A percentile compares a stretch with the other conserved stretches of the same genome.
Conservation (phyloP, 768 basidiomycete species). For the Agaricus blazei region DNA sequence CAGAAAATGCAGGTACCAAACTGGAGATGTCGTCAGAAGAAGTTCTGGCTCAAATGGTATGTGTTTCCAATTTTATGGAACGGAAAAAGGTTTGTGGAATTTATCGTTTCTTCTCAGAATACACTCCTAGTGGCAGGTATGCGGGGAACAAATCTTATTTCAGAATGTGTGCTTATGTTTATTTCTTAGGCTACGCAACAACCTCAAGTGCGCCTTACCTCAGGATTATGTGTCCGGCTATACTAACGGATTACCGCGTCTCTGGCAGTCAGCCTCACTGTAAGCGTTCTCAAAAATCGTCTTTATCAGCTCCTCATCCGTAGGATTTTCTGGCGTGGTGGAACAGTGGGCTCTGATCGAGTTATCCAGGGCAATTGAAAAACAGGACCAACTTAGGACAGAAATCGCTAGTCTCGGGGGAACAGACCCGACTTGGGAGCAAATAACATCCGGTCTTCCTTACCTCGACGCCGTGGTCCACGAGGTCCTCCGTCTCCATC, state of each 20-base stretch:
- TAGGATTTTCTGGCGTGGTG: too few relatives aligned
- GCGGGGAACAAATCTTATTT: background rate
- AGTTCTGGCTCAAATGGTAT: slow-evolving; percentile 28
- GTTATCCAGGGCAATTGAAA: slow-evolving; percentile 36
- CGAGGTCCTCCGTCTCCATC: slow-evolving; percentile 37
- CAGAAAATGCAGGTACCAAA: slow-evolving; percentile 23
- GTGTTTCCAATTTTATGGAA: background rate
- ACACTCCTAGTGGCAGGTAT: slow-evolving; percentile 32
- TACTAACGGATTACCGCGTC: background rate
- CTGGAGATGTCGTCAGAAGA: slow-evolving; percentile 32
- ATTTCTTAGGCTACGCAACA: slow-evolving; percentile 46
- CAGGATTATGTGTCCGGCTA: background rate
- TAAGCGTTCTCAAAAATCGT: slow-evolving; percentile 10
- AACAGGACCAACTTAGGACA: slow-evolving; percentile 43
- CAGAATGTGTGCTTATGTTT: background rate
- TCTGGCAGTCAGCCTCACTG: slow-evolving; percentile 31
- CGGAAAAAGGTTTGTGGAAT: background rate
- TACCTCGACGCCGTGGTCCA: slow-evolving; percentile 50
- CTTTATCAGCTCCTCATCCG: background rate
- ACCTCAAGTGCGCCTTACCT: slow-evolving; percentile 35
- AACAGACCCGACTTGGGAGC: slow-evolving; percentile 49
- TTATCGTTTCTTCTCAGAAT: slow-evolving; percentile 18
- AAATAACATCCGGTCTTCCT: slow-evolving; percentile 43
- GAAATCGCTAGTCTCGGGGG: slow-evolving; percentile 39
- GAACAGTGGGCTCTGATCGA: slow-evolving; percentile 55